Evolutionary conservation across 2,329 filamentous ascomycete genomes (phyloP), one percentile per base, ranked within the genome.

Genomic region (Lachnellula arida): DNA sequence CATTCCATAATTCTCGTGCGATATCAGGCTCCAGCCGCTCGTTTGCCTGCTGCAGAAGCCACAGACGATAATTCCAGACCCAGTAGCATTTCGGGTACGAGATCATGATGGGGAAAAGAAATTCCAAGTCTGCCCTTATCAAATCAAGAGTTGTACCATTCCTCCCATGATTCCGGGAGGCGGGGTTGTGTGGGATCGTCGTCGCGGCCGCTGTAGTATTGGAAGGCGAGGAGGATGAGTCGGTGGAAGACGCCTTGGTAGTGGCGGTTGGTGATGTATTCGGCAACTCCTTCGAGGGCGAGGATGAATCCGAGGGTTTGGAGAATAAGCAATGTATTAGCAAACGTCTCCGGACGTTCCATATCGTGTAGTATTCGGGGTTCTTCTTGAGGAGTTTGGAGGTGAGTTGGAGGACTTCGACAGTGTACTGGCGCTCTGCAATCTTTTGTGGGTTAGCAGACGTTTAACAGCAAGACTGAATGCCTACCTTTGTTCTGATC

Each of bases 81-180:
- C 94, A 97, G 76, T 99, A 99, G 78, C 94, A 97, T 72, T 99
- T 99, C 6, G 94, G 94, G 63, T 85, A 93, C 63, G 91, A 84
- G 61, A 89, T 81, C 49, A 99, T 81, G 19, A 99, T 80, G 0
- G 90, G 89, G 42, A 97, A 82, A 35, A 93, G 86, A 68, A 97
- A 96, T 48, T 76, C 75, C 35, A 99, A 78, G 70, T 99, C 94
- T 54, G 81, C 77, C 47, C 82, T 80, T 59, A 97, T 79, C 34
- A 87, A 69, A 2, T 83, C 74, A 43, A 76, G 70, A 60, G 72
- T 79, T 76, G 73, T 80, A 82, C 71, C 72, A 74, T 62, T 74
- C 72, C 65, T 78, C 78, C 80, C 80, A 68, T 56, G 69, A 64
- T 58, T 78, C 74, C 49, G 81, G 76, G 71, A 73, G 62, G 68